Percentiles rank a stretch among this genome's conserved stretches.
These are phyloP conservation scores for Calonectria hawksworthii DNA, from an alignment of 2,329 filamentous ascomycete species.

Conservation along the genomic window DNA sequence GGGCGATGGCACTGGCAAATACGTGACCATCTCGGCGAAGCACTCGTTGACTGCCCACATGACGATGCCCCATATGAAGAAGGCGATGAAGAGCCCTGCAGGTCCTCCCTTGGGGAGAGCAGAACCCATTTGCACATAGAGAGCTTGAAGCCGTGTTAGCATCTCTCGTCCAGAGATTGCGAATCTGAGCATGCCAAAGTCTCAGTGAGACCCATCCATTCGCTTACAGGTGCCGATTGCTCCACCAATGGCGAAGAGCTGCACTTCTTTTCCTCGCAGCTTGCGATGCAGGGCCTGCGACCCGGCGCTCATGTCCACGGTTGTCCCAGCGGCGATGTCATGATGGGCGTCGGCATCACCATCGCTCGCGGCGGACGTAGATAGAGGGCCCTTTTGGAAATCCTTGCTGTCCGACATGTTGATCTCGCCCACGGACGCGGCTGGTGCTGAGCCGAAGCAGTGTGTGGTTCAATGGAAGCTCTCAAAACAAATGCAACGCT, in stretches of 20 bases:
- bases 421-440: neutral
- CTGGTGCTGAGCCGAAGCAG: neutral
- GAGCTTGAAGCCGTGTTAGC: slow-evolving; percentile 5
- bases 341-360: neutral
- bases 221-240: slow-evolving; percentile 28
- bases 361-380: neutral
- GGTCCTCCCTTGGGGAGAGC: slow-evolving; percentile 26
- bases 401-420: neutral
- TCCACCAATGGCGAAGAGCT: slow-evolving; percentile 29
- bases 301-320: slow-evolving; percentile 7
- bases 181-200: neutral
- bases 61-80: slow-evolving; percentile 13
- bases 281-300: slow-evolving; percentile 24
- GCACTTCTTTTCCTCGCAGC: slow-evolving; percentile 23
- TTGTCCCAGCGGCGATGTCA: slow-evolving; percentile 4
- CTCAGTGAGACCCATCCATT: neutral
- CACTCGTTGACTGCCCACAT: slow-evolving; percentile 28
- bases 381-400: neutral
- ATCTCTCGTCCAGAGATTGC: neutral
- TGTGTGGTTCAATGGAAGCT: neutral
- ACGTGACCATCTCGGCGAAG: slow-evolving; percentile 28
- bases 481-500: neutral
- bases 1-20: slow-evolving; percentile 17
- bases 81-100: slow-evolving; percentile 26
- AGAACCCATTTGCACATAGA: slow-evolving; percentile 28